Evolutionary conservation across 108 stramenopile species (phyloP).

Genomic region (Chaetoceros tenuissimus): DNA sequence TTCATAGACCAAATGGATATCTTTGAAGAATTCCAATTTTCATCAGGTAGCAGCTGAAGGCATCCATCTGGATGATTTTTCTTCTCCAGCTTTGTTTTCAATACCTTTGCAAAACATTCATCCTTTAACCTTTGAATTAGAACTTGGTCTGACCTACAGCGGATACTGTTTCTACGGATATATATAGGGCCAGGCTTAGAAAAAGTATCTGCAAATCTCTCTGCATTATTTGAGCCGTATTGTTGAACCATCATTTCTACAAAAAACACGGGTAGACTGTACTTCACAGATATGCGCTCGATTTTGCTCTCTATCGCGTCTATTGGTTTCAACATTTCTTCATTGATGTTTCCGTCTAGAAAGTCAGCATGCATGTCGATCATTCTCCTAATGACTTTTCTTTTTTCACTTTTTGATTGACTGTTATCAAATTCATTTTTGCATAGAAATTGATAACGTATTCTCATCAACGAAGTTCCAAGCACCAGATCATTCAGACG

Average conservation of each 20-base stretch:
- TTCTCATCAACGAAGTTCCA: background rate
- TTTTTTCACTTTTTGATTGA: background rate
- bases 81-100: background rate
- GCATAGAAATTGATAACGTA: background rate
- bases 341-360: background rate
- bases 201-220: background rate
- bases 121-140: background rate
- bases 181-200: constrained; percentile 8
- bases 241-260: background rate
- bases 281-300: constrained; percentile 1
- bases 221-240: constrained; percentile 3
- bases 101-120: background rate
- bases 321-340: background rate
- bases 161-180: constrained; percentile 3
- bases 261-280: constrained; percentile 7
- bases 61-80: background rate
- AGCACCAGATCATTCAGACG: background rate
- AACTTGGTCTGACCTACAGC: constrained; percentile 1
- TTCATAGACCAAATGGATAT: constrained; percentile 43
- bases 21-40: background rate
- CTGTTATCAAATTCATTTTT: background rate
- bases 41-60: background rate
- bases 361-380: background rate
- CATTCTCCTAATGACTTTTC: background rate
- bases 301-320: background rate